Conservation (phyloP, 78 protist genomes). For the Chrysochromulina parva region DNA sequence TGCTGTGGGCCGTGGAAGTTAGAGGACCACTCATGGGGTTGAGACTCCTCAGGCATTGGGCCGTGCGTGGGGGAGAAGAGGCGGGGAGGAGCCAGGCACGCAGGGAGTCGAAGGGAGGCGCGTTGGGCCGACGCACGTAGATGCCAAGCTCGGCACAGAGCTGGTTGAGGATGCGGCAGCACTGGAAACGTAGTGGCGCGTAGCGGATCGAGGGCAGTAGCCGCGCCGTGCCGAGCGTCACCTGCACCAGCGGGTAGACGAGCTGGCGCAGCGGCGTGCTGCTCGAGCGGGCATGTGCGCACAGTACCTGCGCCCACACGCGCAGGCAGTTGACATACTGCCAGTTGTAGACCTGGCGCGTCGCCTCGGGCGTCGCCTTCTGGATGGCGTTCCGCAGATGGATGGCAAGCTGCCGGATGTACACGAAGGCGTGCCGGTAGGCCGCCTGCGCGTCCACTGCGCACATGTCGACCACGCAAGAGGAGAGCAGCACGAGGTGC, state of each 20-base stretch:
- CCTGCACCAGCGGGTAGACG: slow-evolving; percentile 7
- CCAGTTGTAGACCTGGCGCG: slow-evolving; percentile 84
- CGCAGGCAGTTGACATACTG: slow-evolving; percentile 72
- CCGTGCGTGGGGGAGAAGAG: background rate
- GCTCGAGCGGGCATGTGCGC: background rate
- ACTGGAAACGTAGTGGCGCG: slow-evolving; percentile 31
- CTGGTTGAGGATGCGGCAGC: background rate
- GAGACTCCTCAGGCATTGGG: background rate
- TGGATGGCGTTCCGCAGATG: slow-evolving; percentile 73
- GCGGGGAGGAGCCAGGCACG: background rate
- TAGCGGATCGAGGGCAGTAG: slow-evolving; percentile 17
- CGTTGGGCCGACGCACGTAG: background rate
- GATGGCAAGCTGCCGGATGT: slow-evolving; percentile 90
- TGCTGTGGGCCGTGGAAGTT: too few relatives aligned
- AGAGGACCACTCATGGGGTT: too few relatives aligned
- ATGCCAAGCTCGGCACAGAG: background rate
- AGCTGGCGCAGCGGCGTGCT: slow-evolving; percentile 4
- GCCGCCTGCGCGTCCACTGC: slow-evolving; percentile 41
- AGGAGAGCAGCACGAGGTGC: slow-evolving; percentile 58
- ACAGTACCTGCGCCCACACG: slow-evolving; percentile 62
- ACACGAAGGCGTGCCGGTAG: slow-evolving; percentile 85
- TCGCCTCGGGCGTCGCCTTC: background rate
- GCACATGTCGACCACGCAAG: slow-evolving; percentile 74
- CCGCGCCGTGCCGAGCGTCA: background rate
- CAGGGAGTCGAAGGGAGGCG: background rate